These are phyloP conservation scores for Saccharum hybrid DNA, from an alignment of 202 grass and related monocot genomes.

Conservation along the genomic window DNA sequence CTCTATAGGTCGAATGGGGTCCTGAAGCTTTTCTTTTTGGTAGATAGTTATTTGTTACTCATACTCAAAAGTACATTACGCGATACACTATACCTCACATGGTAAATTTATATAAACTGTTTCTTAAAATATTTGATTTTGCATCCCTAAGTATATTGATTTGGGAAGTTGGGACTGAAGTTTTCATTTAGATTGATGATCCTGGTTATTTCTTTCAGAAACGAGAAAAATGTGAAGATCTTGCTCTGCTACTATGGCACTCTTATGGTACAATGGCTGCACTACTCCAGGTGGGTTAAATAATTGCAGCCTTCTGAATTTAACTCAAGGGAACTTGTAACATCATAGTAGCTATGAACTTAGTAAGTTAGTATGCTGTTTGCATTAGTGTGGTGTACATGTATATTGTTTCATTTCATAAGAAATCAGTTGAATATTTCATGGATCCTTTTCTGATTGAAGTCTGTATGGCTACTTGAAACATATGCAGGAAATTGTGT, in stretches of 20 bases:
- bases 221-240: slow-evolving; percentile 74
- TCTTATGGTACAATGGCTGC: slow-evolving; percentile 79
- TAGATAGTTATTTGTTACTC: not conserved
- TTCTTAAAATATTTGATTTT: not conserved
- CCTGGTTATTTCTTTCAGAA: slow-evolving; percentile 52
- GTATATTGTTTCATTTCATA: not conserved
- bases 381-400: not conserved
- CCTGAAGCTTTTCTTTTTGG: not conserved
- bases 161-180: not conserved
- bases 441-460: slow-evolving; percentile 31
- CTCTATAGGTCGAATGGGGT: not conserved
- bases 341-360: slow-evolving; percentile 20
- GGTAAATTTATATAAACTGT: not conserved
- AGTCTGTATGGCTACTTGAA: slow-evolving; percentile 33
- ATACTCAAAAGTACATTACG: not conserved
- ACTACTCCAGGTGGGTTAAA: slow-evolving; percentile 64
- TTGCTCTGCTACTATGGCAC: slow-evolving; percentile 77
- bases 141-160: slow-evolving; percentile 26
- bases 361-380: not conserved
- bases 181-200: slow-evolving; percentile 17
- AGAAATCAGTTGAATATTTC: slow-evolving; percentile 14
- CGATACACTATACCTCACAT: not conserved
- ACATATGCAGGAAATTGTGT: slow-evolving; percentile 74
- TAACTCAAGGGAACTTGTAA: slow-evolving; percentile 15
- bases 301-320: slow-evolving; percentile 37